These are phyloP conservation scores for Scheffersomyces parashehatae DNA, from an alignment of 1,139 yeast genomes.

Conservation along the genomic window DNA sequence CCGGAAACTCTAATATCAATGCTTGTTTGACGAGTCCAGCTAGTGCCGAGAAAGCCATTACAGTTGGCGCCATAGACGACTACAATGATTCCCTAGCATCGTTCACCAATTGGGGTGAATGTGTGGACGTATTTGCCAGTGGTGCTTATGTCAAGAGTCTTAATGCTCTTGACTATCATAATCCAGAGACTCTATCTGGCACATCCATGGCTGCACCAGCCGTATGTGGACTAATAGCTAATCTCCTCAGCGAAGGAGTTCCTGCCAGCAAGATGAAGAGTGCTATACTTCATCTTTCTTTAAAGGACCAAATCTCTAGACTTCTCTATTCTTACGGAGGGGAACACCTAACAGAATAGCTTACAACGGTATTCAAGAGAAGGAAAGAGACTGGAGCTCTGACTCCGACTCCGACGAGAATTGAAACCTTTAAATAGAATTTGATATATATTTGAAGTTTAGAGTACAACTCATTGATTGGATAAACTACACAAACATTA, in stretches of 20 bases:
- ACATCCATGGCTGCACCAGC: constrained; percentile 89
- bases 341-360: constrained; percentile 44
- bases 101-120: constrained; percentile 85
- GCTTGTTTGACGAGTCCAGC: constrained; percentile 86
- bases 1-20: constrained; percentile 77
- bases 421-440: constrained; percentile 7
- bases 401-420: constrained; percentile 15
- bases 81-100: constrained; percentile 63
- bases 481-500: neutral
- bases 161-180: constrained; percentile 17
- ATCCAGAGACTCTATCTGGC: constrained; percentile 61
- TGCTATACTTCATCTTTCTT: constrained; percentile 37
- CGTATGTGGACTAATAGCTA: constrained; percentile 73
- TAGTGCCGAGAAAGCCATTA: constrained; percentile 65
- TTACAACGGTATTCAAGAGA: constrained; percentile 29
- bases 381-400: constrained; percentile 6
- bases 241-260: constrained; percentile 62
- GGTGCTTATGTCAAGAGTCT: constrained; percentile 67
- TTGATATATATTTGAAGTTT: neutral
- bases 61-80: constrained; percentile 88
- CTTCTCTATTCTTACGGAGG: constrained; percentile 28
- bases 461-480: neutral
- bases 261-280: constrained; percentile 38
- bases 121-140: constrained; percentile 82
- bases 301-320: constrained; percentile 37